These are phyloP conservation scores for Litchi chinensis DNA, from an alignment of 345 rosid species.

Conservation along the genomic window DNA sequence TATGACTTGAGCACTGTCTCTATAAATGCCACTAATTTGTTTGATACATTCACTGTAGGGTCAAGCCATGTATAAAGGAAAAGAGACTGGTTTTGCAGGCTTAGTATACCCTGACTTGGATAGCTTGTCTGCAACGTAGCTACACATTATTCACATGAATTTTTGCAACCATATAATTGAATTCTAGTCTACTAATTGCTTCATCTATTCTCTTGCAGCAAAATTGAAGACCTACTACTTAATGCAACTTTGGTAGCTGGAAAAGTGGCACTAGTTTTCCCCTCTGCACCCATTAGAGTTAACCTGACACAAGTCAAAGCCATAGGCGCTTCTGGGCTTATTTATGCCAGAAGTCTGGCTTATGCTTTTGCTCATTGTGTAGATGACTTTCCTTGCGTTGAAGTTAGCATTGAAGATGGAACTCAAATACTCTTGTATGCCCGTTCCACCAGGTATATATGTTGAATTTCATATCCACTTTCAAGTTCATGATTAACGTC, in stretches of 20 bases:
- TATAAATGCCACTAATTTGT: no score
- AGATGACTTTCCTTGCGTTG: conserved; percentile 39
- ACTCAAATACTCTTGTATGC: conserved; percentile 33
- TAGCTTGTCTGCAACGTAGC: conserved; percentile 17
- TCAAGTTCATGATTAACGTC: not conserved
- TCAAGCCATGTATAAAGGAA: conserved; percentile 35
- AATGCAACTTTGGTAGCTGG: conserved; percentile 32
- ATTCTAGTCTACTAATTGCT: not conserved
- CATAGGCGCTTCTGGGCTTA: conserved; percentile 39
- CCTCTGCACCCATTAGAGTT: conserved; percentile 7
- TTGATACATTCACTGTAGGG: conserved; percentile 21
- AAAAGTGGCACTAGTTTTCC: conserved; percentile 40
- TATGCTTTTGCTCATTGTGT: conserved; percentile 27
- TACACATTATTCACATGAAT: not conserved
- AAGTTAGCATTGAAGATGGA: conserved; percentile 36
- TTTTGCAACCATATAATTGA: not conserved
- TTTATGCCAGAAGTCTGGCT: conserved; percentile 35
- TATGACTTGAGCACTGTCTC: not conserved
- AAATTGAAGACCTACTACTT: conserved; percentile 36
- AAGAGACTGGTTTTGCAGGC: conserved; percentile 26
- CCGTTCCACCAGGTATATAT: conserved; percentile 36
- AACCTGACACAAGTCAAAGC: conserved; percentile 26
- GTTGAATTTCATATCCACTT: not conserved
- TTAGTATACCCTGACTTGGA: conserved; percentile 39
- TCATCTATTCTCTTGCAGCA: not conserved